Evolutionary conservation across 2,329 filamentous ascomycete genomes (phyloP).

Genomic region (Colletotrichum sp.): DNA sequence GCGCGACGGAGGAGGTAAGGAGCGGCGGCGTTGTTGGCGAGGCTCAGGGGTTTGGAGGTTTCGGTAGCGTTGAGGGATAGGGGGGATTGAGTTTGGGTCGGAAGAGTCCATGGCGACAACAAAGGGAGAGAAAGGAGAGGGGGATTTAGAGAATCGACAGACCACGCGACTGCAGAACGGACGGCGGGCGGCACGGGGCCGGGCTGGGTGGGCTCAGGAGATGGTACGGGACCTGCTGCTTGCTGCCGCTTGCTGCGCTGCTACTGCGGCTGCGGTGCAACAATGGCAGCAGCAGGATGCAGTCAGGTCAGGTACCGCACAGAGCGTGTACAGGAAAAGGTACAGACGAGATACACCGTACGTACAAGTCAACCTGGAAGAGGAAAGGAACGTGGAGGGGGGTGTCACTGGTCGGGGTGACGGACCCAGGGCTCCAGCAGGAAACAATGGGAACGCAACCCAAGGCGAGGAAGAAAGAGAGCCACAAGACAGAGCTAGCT

Average conservation of each 20-base stretch:
- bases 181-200: background rate
- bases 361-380: background rate
- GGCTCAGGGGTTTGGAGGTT: constrained; percentile 20
- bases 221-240: background rate
- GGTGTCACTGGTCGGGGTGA: background rate
- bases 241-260: background rate
- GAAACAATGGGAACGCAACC: constrained; percentile 7
- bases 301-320: background rate
- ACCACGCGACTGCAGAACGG: constrained; percentile 9
- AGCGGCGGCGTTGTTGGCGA: constrained; percentile 3
- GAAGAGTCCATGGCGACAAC: constrained; percentile 20
- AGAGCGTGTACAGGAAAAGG: background rate
- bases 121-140: background rate
- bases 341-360: background rate
- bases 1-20: constrained; percentile 22
- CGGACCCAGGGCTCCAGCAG: background rate
- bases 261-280: background rate
- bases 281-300: background rate
- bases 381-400: background rate
- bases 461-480: background rate
- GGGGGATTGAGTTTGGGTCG: constrained; percentile 18
- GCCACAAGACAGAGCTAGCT: background rate
- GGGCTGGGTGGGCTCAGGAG: constrained; percentile 11
- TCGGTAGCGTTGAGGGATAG: constrained; percentile 24
- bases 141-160: background rate